These are phyloP conservation scores for Phaeomoniella chlamydospora DNA, from an alignment of 2,329 filamentous ascomycete genomes.

Conservation along the genomic window DNA sequence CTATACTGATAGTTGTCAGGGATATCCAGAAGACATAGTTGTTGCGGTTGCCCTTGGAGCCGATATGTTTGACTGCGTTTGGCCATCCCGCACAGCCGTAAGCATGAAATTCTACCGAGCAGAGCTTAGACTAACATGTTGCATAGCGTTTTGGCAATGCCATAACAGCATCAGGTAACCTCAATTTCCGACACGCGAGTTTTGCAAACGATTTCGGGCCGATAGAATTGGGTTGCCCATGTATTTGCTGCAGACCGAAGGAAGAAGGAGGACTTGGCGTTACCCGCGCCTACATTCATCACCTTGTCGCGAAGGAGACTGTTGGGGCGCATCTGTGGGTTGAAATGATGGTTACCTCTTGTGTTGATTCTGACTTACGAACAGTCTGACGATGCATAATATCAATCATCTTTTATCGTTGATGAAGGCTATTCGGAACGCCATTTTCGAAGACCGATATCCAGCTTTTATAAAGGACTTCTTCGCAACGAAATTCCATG, in stretches of 20 bases:
- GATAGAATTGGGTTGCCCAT: constrained; percentile 70
- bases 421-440: constrained; percentile 60
- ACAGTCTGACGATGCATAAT: constrained; percentile 79
- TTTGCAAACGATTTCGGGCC: constrained; percentile 71
- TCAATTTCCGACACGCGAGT: constrained; percentile 66
- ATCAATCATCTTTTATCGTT: constrained; percentile 81
- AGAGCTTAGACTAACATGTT: constrained; percentile 1
- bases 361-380: not conserved
- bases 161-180: constrained; percentile 63
- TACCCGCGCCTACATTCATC: constrained; percentile 79
- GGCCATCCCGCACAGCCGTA: constrained; percentile 85
- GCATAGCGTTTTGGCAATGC: constrained; percentile 75
- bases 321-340: constrained; percentile 60
- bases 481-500: constrained; percentile 58
- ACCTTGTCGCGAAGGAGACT: constrained; percentile 88
- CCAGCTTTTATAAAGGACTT: constrained; percentile 66
- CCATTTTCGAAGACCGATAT: constrained; percentile 69
- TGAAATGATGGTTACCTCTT: not conserved
- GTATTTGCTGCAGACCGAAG: constrained; percentile 56
- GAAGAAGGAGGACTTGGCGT: constrained; percentile 62
- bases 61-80: constrained; percentile 99
- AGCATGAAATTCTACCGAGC: constrained; percentile 13
- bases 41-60: constrained; percentile 88
- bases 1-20: constrained; percentile 27
- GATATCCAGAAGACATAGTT: constrained; percentile 89